Evolutionary conservation across 208 protist species (phyloP).

Genomic region (Trichomonas vaginalis): DNA sequence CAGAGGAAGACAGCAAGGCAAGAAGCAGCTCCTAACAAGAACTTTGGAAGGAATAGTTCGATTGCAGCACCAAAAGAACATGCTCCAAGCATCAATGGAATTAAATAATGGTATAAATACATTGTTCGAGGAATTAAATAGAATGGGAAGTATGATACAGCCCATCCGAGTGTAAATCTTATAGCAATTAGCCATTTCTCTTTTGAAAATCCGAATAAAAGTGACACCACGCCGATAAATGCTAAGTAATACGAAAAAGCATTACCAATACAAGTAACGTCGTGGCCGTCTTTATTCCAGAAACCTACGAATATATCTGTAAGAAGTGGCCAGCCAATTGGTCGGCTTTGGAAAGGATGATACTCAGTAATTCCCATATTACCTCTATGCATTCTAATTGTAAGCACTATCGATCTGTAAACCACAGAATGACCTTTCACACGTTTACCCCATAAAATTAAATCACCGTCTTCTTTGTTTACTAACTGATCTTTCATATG

Average conservation of each 20-base stretch:
- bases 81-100: background rate
- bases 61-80: background rate
- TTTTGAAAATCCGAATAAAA: background rate
- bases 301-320: background rate
- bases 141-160: background rate
- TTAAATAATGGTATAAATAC: constrained; percentile 9
- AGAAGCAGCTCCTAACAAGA: background rate
- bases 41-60: background rate
- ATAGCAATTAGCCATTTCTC: background rate
- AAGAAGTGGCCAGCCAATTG: background rate
- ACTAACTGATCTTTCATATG: background rate
- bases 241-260: constrained; percentile 13
- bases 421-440: background rate
- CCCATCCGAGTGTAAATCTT: background rate
- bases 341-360: constrained; percentile 5
- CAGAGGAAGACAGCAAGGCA: background rate
- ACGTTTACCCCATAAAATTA: background rate
- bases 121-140: background rate
- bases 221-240: background rate
- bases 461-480: background rate
- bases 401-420: background rate
- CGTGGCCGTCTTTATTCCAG: background rate
- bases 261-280: background rate
- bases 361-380: constrained; percentile 5
- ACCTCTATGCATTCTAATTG: background rate